Evolutionary conservation across 2,329 filamentous ascomycete genomes (phyloP).

Genomic region (Pyrenochaeta sp.): DNA sequence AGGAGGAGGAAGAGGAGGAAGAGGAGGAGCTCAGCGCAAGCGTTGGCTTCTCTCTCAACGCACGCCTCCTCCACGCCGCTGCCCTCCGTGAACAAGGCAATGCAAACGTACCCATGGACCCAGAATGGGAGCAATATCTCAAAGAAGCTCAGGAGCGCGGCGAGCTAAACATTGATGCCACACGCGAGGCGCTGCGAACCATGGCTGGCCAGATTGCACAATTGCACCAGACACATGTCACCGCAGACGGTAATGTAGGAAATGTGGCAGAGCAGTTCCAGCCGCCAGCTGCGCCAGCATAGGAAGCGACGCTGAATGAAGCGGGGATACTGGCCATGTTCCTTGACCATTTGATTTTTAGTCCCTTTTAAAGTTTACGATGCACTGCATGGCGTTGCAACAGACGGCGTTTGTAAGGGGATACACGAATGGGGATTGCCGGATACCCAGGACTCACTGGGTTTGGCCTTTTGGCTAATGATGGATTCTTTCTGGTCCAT

Average conservation of each 20-base stretch:
- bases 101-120: constrained; percentile 68
- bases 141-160: constrained; percentile 74
- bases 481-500: not conserved
- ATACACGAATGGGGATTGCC: not conserved
- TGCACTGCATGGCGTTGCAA: constrained; percentile 4
- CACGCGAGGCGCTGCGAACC: constrained; percentile 38
- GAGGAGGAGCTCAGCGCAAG: constrained; percentile 55
- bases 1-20: constrained; percentile 7
- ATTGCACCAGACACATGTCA: constrained; percentile 23
- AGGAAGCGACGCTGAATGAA: not conserved
- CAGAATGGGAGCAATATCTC: constrained; percentile 78
- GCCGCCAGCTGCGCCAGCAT: constrained; percentile 33
- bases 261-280: constrained; percentile 1
- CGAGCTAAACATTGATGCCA: constrained; percentile 47
- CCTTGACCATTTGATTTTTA: not conserved
- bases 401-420: not conserved
- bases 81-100: constrained; percentile 66
- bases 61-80: constrained; percentile 70
- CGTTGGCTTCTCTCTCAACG: constrained; percentile 67
- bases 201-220: constrained; percentile 42
- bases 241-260: not conserved
- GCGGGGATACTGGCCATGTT: not conserved
- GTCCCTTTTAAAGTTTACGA: not conserved
- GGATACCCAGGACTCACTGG: constrained; percentile 13
- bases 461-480: constrained; percentile 5